Percentiles rank a stretch among this genome's conserved stretches.
Evolutionary conservation across 1,139 yeast species (phyloP).

Genomic region (Blastobotrys petasosporus): DNA sequence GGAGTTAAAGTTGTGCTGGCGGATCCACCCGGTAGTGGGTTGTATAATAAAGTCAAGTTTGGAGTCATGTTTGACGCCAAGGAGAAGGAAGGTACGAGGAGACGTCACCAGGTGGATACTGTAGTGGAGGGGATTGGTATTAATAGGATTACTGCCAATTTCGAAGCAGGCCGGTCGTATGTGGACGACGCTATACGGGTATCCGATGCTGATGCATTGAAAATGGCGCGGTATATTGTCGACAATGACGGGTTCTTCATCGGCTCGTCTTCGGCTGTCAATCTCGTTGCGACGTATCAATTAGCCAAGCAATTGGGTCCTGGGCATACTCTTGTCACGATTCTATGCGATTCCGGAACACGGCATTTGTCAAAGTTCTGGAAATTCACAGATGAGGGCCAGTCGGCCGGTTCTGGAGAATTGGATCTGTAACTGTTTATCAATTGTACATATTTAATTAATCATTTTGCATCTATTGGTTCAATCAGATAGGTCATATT

Average conservation of each 20-base stretch:
- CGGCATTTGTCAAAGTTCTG: conserved; percentile 90
- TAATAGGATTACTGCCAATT: conserved; percentile 78
- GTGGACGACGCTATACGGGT: conserved; percentile 81
- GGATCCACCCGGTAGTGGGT: conserved; percentile 95
- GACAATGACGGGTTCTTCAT: conserved; percentile 82
- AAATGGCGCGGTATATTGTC: conserved; percentile 81
- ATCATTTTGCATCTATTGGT: not conserved
- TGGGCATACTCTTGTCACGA: conserved; percentile 72
- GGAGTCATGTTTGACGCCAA: conserved; percentile 92
- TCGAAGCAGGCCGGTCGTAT: conserved; percentile 49
- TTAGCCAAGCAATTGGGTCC: conserved; percentile 53
- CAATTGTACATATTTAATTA: not conserved
- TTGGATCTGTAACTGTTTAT: conserved; percentile 1
- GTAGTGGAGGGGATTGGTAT: conserved; percentile 90
- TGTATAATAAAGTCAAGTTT: conserved; percentile 72
- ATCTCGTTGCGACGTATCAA: conserved; percentile 82
- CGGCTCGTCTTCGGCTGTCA: conserved; percentile 89
- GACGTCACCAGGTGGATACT: conserved; percentile 96
- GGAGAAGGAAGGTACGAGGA: conserved; percentile 87
- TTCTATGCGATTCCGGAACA: conserved; percentile 89
- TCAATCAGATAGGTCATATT: not conserved
- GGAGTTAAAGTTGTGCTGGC: conserved; percentile 51
- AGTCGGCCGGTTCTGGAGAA: conserved; percentile 41
- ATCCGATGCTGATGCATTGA: conserved; percentile 68
- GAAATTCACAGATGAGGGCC: conserved; percentile 40